Conservation (phyloP, 352 stramenopile genomes). For the Pythium folliculosum region DNA sequence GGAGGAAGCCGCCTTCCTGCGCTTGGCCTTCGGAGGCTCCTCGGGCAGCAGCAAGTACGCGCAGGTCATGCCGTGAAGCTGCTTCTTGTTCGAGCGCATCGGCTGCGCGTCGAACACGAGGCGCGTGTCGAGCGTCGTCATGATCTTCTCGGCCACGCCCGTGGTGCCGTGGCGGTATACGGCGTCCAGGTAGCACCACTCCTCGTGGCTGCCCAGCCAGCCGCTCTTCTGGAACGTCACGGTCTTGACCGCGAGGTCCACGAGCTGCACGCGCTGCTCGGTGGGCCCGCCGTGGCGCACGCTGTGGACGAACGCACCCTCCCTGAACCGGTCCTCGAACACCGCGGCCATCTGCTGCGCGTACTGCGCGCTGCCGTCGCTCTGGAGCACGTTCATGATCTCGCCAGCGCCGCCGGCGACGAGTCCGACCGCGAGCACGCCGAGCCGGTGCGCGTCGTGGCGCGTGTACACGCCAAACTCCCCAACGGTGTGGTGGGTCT, state of each 20-base stretch:
- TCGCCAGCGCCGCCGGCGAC: constrained; percentile 14
- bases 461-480: constrained; percentile 21
- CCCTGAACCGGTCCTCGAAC: constrained; percentile 25
- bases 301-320: constrained; percentile 13
- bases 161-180: constrained; percentile 12
- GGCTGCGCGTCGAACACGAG: neutral
- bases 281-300: neutral
- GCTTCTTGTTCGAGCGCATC: constrained; percentile 5
- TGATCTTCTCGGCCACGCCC: constrained; percentile 14
- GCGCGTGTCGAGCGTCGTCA: constrained; percentile 15
- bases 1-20: neutral
- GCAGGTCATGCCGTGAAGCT: constrained; percentile 15
- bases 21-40: too few species aligned
- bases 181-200: constrained; percentile 29
- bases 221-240: constrained; percentile 20
- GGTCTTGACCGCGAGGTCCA: constrained; percentile 22
- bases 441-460: constrained; percentile 15
- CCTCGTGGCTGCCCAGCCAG: constrained; percentile 13
- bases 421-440: constrained; percentile 19
- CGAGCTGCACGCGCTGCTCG: neutral
- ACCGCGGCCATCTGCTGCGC: constrained; percentile 22
- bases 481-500: neutral
- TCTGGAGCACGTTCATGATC: constrained; percentile 25
- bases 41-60: constrained; percentile 20
- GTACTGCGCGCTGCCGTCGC: constrained; percentile 16